Base-by-base conservation (phyloP, 2,329 filamentous ascomycete species). In the Trichoderma arundinaceum region DNA sequence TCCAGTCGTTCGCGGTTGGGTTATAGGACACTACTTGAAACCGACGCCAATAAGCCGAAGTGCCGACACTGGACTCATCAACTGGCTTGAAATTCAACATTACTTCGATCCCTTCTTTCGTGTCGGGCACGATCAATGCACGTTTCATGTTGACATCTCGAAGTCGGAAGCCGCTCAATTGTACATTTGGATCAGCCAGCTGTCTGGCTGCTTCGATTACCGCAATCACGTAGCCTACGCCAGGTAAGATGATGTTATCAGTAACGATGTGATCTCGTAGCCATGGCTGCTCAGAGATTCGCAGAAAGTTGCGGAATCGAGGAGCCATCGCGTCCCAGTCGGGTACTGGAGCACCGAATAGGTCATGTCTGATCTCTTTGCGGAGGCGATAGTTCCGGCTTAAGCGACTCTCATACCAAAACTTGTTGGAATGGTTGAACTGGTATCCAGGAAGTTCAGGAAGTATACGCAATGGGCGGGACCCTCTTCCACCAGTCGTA, bases 141-240 rank as follows among this genome's bases (percentile, higher is more conserved):
- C 64, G 60, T 32, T 60, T 65, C 35, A 70, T 64, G 10, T 51
- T 56, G 6, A 70, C 35, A 22, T 70, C 64, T 19, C 51, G 48
- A 22, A 69, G 46, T n/a, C 54, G 53, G 17, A 66, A 69, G 39
- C 60, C 64, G 19, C 10, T 49, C 28, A 33, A 67, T 61, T 4
- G 46, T 65, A 28, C 56, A 28, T 13, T 64, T 46, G 66, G 57
- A 22, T 64, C 64, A 22, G 59, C 65, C 28, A 71, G 65, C 57
- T 73, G 71, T 6, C 69, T 63, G 0, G 69, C 58, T 10, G 75
- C 77, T 65, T 79, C 76, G 2, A 71, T 69, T 4, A 72, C 76
- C 71, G 77, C 76, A n/a, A 69, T 66, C 1, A 80, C 33, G 66
- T 78, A 81, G 0, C 73, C 77, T 3, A 78, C 75, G 17, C 60